phyloP scores from a whole-genome alignment of 495 filamentous ascomycete genomes.

The Penicillium crystallinum region DNA sequence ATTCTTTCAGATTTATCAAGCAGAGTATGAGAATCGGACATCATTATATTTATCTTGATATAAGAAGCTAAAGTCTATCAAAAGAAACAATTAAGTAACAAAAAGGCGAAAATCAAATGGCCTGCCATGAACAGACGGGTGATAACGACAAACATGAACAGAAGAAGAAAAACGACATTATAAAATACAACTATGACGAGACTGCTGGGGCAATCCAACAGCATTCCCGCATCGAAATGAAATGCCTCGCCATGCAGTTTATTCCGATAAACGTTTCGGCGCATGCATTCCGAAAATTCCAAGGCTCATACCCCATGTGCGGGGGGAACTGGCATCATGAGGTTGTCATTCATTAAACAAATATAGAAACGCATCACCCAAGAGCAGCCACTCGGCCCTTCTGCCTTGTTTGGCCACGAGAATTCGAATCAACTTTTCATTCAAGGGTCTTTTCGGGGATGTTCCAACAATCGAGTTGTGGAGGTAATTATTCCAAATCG shows the following conservation, averaged over 20 bases:
- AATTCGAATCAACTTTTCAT: conserved; percentile 13
- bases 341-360: conserved; percentile 43
- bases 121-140: conserved; percentile 24
- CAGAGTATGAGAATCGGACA: neutral
- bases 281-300: conserved; percentile 11
- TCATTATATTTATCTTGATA: conserved; percentile 26
- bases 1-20: too few species aligned
- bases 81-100: conserved; percentile 17
- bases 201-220: conserved; percentile 9
- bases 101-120: conserved; percentile 18
- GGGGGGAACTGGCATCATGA: conserved; percentile 37
- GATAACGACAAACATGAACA: conserved; percentile 32
- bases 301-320: conserved; percentile 23
- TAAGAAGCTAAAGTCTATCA: conserved; percentile 17
- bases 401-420: conserved; percentile 9
- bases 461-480: neutral
- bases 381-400: conserved; percentile 11
- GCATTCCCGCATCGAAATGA: conserved; percentile 13
- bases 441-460: conserved; percentile 5
- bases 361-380: conserved; percentile 26
- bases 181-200: conserved; percentile 26
- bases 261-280: conserved; percentile 4
- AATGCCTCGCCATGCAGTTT: conserved; percentile 1
- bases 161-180: conserved; percentile 25
- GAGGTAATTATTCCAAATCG: neutral